phyloP scores from a whole-genome alignment of 176 grass and related monocot genomes.

The Bonia amplexicaulis region DNA sequence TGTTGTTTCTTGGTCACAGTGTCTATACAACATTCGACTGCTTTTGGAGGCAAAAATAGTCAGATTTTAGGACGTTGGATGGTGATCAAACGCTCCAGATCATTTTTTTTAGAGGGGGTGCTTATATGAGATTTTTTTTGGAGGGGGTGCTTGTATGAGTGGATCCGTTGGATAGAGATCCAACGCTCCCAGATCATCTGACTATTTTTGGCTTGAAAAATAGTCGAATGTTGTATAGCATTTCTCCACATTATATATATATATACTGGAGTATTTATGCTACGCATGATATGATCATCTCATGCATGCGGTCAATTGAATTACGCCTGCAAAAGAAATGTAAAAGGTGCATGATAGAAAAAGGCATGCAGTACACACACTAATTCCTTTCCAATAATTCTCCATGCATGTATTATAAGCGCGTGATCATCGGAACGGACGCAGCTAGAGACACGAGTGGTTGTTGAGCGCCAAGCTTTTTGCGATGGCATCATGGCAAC shows the following conservation, averaged over 20 bases:
- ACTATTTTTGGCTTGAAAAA: no score
- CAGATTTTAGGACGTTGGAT: no score
- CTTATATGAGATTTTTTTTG: no score
- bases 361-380: not conserved
- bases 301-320: not conserved
- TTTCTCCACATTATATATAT: no score
- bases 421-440: conserved; percentile 16
- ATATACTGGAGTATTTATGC: not conserved
- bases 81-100: no score
- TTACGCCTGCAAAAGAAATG: not conserved
- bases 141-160: no score
- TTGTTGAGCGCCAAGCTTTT: conserved; percentile 19
- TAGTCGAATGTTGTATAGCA: no score
- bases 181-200: no score
- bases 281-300: not conserved
- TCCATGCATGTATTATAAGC: not conserved
- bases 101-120: no score
- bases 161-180: no score
- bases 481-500: conserved; percentile 7
- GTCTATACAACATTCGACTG: no score
- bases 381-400: not conserved
- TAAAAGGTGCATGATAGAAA: not conserved
- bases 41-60: no score
- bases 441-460: not conserved
- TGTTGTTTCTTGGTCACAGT: not conserved